Percentiles rank a stretch among this genome's conserved stretches.
Evolutionary conservation across 495 filamentous ascomycete genomes (phyloP).

Genomic region (Parathielavia appendiculata): DNA sequence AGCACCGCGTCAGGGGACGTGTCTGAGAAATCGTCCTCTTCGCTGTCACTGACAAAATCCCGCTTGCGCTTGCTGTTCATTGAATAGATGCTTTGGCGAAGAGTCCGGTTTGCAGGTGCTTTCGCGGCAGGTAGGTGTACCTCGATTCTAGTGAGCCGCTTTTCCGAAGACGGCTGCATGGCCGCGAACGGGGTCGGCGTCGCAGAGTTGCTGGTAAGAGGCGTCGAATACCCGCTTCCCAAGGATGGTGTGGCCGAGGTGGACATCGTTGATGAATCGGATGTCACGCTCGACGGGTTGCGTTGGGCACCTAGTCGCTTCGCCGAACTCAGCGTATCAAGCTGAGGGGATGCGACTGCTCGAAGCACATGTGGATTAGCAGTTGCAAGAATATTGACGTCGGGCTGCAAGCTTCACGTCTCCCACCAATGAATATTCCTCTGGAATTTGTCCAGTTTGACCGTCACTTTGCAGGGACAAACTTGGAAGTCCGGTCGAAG

Average conservation of each 20-base stretch:
- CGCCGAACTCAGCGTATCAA: not conserved
- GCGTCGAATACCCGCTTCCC: slow-evolving; percentile 64
- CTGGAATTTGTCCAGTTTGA: not conserved
- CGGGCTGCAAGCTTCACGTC: no score
- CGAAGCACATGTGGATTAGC: not conserved
- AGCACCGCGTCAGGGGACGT: slow-evolving; percentile 48
- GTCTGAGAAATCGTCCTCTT: slow-evolving; percentile 38
- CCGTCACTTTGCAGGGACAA: not conserved
- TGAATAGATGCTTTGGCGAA: slow-evolving; percentile 27
- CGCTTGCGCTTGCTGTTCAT: slow-evolving; percentile 31
- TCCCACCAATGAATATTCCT: not conserved
- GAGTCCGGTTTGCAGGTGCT: slow-evolving; percentile 6
- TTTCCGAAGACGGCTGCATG: slow-evolving; percentile 8
- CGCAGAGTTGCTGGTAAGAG: slow-evolving; percentile 64
- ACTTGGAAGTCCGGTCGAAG: not conserved
- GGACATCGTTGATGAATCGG: slow-evolving; percentile 32
- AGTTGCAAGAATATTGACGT: not conserved
- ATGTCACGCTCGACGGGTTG: slow-evolving; percentile 14
- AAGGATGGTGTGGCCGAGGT: slow-evolving; percentile 39
- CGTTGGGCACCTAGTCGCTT: slow-evolving; percentile 7
- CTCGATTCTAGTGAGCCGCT: slow-evolving; percentile 23
- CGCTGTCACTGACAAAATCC: slow-evolving; percentile 28
- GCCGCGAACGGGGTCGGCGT: slow-evolving; percentile 46
- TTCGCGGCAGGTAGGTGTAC: slow-evolving; percentile 23
- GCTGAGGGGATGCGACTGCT: slow-evolving; percentile 9